phyloP scores from a whole-genome alignment of 1,139 yeast species.

The Nematodospora anomalae region DNA sequence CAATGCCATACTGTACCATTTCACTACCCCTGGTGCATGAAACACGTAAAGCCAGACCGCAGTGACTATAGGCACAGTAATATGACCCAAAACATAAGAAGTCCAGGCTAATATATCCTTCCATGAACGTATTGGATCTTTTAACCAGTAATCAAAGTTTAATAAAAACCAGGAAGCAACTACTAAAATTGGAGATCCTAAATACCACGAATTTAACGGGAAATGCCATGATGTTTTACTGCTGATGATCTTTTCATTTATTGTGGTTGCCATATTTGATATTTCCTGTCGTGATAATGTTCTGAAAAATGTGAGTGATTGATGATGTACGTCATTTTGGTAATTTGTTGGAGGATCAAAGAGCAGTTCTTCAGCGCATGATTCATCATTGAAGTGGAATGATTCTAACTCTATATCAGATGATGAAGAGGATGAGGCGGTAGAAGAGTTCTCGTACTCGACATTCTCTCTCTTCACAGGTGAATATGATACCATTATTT shows the following conservation, averaged over 20 bases:
- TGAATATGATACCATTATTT: not conserved
- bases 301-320: slow-evolving; percentile 8
- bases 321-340: slow-evolving; percentile 8
- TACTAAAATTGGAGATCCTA: slow-evolving; percentile 30
- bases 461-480: not conserved
- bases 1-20: slow-evolving; percentile 50
- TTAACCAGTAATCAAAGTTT: slow-evolving; percentile 36
- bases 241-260: slow-evolving; percentile 12
- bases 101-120: slow-evolving; percentile 60
- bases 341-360: slow-evolving; percentile 5
- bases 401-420: slow-evolving; percentile 11
- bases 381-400: slow-evolving; percentile 6
- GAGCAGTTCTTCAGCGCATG: not conserved
- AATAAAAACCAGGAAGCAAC: slow-evolving; percentile 39
- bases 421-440: slow-evolving; percentile 1
- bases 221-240: slow-evolving; percentile 3
- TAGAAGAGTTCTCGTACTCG: not conserved
- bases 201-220: slow-evolving; percentile 24
- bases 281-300: slow-evolving; percentile 7
- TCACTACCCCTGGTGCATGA: slow-evolving; percentile 61
- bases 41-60: slow-evolving; percentile 65
- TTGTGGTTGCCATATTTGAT: slow-evolving; percentile 7
- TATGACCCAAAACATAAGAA: slow-evolving; percentile 60
- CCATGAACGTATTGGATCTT: slow-evolving; percentile 27
- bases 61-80: slow-evolving; percentile 60